A percentile compares a stretch with the other conserved stretches of the same genome.
Evolutionary conservation across 805 yeast genomes (phyloP).

Genomic region (Lachancea nothofagi): DNA sequence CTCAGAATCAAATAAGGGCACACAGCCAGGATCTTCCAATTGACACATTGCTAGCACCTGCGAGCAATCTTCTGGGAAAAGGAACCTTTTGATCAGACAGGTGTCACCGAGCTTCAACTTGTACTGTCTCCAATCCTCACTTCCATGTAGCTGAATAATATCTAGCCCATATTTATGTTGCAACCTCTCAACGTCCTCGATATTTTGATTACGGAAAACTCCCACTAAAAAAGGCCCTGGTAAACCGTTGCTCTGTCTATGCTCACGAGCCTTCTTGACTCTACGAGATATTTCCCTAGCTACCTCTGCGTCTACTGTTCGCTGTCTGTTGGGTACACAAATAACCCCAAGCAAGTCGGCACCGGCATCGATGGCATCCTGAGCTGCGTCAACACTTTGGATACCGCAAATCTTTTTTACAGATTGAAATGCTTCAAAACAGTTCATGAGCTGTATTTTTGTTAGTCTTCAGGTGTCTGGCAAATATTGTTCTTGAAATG

Average conservation of each 20-base stretch:
- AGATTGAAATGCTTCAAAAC: neutral
- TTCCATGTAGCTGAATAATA: slow-evolving; percentile 85
- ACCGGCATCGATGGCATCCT: slow-evolving; percentile 60
- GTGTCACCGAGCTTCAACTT: slow-evolving; percentile 27
- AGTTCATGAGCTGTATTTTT: too few relatives aligned
- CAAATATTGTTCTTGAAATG: neutral
- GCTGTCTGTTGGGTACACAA: slow-evolving; percentile 71
- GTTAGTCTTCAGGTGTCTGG: too few relatives aligned
- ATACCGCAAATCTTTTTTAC: slow-evolving; percentile 81
- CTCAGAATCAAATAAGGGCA: slow-evolving; percentile 71
- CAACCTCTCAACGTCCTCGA: slow-evolving; percentile 50
- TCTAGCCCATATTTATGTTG: slow-evolving; percentile 50
- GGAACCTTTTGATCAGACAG: slow-evolving; percentile 72
- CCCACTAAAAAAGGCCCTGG: slow-evolving; percentile 75
- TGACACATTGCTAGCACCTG: slow-evolving; percentile 32
- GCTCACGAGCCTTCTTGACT: slow-evolving; percentile 35
- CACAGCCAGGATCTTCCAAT: slow-evolving; percentile 16
- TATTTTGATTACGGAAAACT: slow-evolving; percentile 78
- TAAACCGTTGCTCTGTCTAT: slow-evolving; percentile 16
- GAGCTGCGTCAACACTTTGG: slow-evolving; percentile 60
- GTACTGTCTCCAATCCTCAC: slow-evolving; percentile 41
- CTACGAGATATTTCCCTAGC: slow-evolving; percentile 44
- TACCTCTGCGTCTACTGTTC: slow-evolving; percentile 51
- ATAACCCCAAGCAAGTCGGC: slow-evolving; percentile 82
- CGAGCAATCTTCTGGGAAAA: slow-evolving; percentile 48